Base-by-base conservation (phyloP, 306 rosid genomes). In the Pterocarpus santalinus region DNA sequence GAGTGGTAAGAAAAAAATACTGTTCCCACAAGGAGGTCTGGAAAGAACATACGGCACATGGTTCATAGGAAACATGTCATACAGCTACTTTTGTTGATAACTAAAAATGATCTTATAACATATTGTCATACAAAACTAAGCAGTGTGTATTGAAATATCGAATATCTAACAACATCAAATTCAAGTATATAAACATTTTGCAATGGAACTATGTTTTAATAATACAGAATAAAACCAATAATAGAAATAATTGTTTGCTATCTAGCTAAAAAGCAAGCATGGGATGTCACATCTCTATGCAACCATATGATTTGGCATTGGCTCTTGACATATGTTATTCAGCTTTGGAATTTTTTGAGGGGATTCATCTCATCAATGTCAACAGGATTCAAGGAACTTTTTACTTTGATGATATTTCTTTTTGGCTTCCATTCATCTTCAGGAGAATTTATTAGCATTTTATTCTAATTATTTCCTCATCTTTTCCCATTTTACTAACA, bases 1-100 rank as follows among this genome's bases (percentile, higher is more conserved):
- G 53, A 60, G 69, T 66, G 66, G 80, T 86, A 73, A 88, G 89
- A 75, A 82, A 80, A 22, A 71, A 73, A 75, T 15, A 70, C 34
- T 57, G 55, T 28, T 63, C 72, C 58, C 28, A 33, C 32, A 82
- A 63, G 66, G 55, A 58, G 9, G n/a, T 76, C 57, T 81, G 61
- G 72, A 73, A 76, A 69, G 69, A 84, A 61, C 41, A 55, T 16
- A 35, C 76, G 30, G 65, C 39, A 64, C 72, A 64, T 17, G 62
- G 32, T 56, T 39, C 73, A 79, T 68, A 62, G 46, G 74, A 63
- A 65, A 55, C 56, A 73, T 36, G 55, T 73, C 71, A 47, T 10
- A 13, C 63, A 67, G 76, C 67, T 58, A 60, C 7, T 36, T 65
- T 51, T 36, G 51, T 41, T 32, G 70, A 67, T 43, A 43, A 75